Base-by-base conservation (phyloP, 352 stramenopile species). In the Pythium coloratum region DNA sequence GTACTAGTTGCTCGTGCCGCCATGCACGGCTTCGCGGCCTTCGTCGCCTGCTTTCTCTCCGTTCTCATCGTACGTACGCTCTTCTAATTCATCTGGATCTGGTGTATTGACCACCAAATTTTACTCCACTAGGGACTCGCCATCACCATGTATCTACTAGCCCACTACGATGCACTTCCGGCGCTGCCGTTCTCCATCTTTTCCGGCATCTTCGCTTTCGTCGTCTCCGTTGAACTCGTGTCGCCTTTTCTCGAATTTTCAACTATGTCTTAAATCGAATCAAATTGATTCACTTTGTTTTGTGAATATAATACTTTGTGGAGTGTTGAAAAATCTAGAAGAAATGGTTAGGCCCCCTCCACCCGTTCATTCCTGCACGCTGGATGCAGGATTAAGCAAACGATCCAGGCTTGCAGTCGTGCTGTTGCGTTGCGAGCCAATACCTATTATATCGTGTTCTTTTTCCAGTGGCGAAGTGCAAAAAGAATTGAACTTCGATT, bases 141-240 rank as follows among this genome's bases (percentile, higher is more conserved):
- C 12, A 75, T 80, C 46, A 99, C 97, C 6, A 85, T 99, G 46
- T 83, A 98, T 33, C 73, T 99, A 10, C 75, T 99, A 14, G 88
- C 84, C 26, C 79, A 98, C 14, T 97, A 96, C 66, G 86, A 98
- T 28, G 96, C 96, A 18, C 77, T 99, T 50, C 94, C 95, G 10
- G 96, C 97, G 9, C 76, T 99, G 16, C 97, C 97, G 1, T 98
- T 99, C 66, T 98, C 91, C 12, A 97, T 99, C 54, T 97, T 98
- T 51, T 71, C 93, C 8, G 77, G 87, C 30, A 85, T 92, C 67
- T 44, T 71, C 46, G 58, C 69, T 38, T 91, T 81, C 34, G 34
- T 90, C 20, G 55, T 90, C 62, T 74, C 62, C 9, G 60, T 75
- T 28, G 69, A 55, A 12, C 46, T 84, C 7, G 24, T 81, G 13